These are phyloP conservation scores for Vitis rotundifolia DNA, from an alignment of 164 flowering plant genomes.

Conservation along the genomic window DNA sequence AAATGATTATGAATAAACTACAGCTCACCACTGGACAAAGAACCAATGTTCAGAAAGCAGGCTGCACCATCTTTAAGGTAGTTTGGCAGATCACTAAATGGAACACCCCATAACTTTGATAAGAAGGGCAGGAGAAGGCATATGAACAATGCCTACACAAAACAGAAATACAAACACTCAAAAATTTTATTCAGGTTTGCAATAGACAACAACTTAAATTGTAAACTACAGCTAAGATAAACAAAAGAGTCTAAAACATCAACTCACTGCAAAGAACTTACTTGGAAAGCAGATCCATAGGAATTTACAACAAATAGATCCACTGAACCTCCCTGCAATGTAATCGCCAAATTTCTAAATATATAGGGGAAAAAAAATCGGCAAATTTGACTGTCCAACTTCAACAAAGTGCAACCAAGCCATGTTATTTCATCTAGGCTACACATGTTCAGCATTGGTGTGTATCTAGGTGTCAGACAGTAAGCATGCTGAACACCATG, in stretches of 20 bases:
- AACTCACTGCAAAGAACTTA: slow-evolving; percentile 28
- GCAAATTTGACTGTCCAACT: not conserved
- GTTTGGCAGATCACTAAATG: slow-evolving; percentile 71
- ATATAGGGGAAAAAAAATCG: not conserved
- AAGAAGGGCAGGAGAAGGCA: slow-evolving; percentile 85
- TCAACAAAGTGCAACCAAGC: not conserved
- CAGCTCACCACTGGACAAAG: slow-evolving; percentile 63
- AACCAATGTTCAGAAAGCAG: slow-evolving; percentile 80
- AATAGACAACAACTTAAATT: not conserved
- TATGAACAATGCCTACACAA: slow-evolving; percentile 78
- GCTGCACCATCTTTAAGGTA: slow-evolving; percentile 92
- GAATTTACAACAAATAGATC: slow-evolving; percentile 97
- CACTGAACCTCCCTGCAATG: slow-evolving; percentile 74
- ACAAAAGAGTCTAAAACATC: not conserved
- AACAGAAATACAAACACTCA: slow-evolving; percentile 1
- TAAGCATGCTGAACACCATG: no score
- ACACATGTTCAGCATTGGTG: no score
- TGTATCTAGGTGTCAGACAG: no score
- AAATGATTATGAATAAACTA: not conserved
- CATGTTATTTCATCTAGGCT: no score
- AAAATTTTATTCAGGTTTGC: no score
- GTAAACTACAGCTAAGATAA: not conserved
- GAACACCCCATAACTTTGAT: slow-evolving; percentile 95
- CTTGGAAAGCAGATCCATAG: slow-evolving; percentile 95
- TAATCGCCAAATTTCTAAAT: slow-evolving; percentile 1